Evolutionary conservation across 345 rosid species (phyloP), one percentile per base, ranked within the genome.

Genomic region (Reutealis trisperma): DNA sequence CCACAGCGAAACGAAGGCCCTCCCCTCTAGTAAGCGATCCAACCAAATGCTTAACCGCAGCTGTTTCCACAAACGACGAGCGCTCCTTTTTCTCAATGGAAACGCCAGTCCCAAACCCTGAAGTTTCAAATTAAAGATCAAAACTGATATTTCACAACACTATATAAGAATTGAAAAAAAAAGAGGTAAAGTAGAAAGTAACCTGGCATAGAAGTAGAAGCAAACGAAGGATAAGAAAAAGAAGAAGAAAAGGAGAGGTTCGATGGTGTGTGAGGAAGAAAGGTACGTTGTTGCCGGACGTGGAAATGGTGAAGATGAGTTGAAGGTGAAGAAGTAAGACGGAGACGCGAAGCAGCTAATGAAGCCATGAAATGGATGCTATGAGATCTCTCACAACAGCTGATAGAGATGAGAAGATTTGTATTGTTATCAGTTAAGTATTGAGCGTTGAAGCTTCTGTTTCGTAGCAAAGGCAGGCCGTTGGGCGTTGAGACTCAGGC

Each of bases 1-100:
- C 99, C 78, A 96, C 86, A 15, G 94, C 99, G 73, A 96, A 93
- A 75, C 98, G 90, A 75, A 90, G 96, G 79, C 94, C 97, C 72
- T 90, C 90, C 1, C 88, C 78, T 79, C 42, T 82, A 76, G 87
- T 88, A 58, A 92, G 80, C 5, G 90, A 92, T 49, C 99, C 99
- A 49, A 83, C 87, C 67, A 93, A 81, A 64, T 89, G 94, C 66
- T 83, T 86, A 49, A 93, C 94, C 45, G 93, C 99, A 1, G 82
- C 75, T 7, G 89, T 72, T 66, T 77, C 87, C 59, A 75, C 74
- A 44, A 41, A 18, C 49, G 44, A 19, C 16, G 47, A 32, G 2
- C 3, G 37, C 2, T 63, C 21, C 67, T 32, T 27, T 41, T 8
- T 63, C 67, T 30, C 67, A 62, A 62, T 3, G 37, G 66, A 12